phyloP scores from a whole-genome alignment of 139 green algal genomes.

The Deuterostichococcus epilithicus region DNA sequence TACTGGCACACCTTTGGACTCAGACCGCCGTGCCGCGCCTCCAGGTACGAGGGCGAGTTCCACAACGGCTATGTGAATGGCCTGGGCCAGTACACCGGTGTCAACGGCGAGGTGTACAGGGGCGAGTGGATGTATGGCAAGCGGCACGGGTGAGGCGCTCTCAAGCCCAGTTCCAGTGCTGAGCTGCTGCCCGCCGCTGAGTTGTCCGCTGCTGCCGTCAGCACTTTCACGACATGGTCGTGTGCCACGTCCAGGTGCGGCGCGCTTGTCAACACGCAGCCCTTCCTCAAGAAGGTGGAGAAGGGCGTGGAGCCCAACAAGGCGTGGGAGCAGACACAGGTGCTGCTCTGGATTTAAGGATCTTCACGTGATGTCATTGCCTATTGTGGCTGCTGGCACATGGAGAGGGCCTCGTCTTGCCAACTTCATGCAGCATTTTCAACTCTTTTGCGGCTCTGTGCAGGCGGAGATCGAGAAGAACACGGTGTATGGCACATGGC shows the following conservation, averaged over 20 bases:
- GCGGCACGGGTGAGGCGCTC: constrained; percentile 63
- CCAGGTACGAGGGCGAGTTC: constrained; percentile 88
- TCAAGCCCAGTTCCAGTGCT: too few relatives aligned
- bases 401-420: not conserved
- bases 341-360: too few relatives aligned
- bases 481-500: constrained; percentile 48
- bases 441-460: not conserved
- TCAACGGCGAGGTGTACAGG: constrained; percentile 63
- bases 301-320: constrained; percentile 35
- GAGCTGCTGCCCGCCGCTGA: too few relatives aligned
- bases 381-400: not conserved
- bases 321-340: constrained; percentile 41
- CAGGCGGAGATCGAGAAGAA: constrained; percentile 42
- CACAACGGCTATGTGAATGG: constrained; percentile 78
- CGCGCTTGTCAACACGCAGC: constrained; percentile 59
- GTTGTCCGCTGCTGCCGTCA: too few relatives aligned
- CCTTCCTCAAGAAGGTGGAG: constrained; percentile 66
- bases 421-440: too few relatives aligned
- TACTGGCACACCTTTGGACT: too few relatives aligned
- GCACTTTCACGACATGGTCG: not conserved
- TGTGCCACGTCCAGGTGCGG: constrained; percentile 51
- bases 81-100: constrained; percentile 70
- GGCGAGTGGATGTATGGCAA: constrained; percentile 78
- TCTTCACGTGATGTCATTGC: too few relatives aligned
- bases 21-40: too few relatives aligned